Evolutionary conservation across 768 basidiomycete species (phyloP).

Genomic region (Suillus spraguei): DNA sequence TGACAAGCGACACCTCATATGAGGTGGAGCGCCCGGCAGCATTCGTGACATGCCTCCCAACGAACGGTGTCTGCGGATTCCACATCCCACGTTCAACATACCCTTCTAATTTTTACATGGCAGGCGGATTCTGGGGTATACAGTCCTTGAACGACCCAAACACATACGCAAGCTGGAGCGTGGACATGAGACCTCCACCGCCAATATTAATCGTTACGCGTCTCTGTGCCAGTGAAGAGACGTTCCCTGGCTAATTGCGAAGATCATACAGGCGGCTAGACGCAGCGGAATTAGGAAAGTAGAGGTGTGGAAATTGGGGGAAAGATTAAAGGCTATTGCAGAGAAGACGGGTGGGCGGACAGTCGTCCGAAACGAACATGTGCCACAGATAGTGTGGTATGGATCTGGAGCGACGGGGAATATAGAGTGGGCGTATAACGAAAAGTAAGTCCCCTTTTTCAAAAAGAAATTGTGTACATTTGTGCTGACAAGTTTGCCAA

Average conservation of each 20-base stretch:
- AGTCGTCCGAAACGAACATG: slow-evolving; percentile 37
- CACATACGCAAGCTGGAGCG: slow-evolving; percentile 46
- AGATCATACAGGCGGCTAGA: slow-evolving; percentile 38
- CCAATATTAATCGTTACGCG: slow-evolving; percentile 48
- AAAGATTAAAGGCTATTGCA: slow-evolving; percentile 32
- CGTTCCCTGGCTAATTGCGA: slow-evolving; percentile 39
- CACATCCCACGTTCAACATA: slow-evolving; percentile 38
- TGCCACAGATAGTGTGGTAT: slow-evolving; percentile 55
- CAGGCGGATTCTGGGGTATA: slow-evolving; percentile 25
- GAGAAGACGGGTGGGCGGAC: slow-evolving; percentile 34
- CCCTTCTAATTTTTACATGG: slow-evolving; percentile 15
- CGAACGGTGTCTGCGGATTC: slow-evolving; percentile 50
- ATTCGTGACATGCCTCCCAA: slow-evolving; percentile 44
- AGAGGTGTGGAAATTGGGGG: slow-evolving; percentile 51
- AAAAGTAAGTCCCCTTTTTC: slow-evolving; percentile 38
- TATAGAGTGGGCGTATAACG: slow-evolving; percentile 51
- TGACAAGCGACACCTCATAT: slow-evolving; percentile 13
- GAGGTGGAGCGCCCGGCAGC: slow-evolving; percentile 18
- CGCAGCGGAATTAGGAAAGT: slow-evolving; percentile 38
- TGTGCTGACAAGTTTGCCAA: background rate
- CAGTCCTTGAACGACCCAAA: slow-evolving; percentile 17
- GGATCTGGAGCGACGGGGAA: slow-evolving; percentile 35
- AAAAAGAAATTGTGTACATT: background rate
- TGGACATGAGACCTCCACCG: slow-evolving; percentile 36
- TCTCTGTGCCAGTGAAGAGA: slow-evolving; percentile 32